Conservation (phyloP, 805 yeast genomes). For the Wickerhamomyces mucosus region DNA sequence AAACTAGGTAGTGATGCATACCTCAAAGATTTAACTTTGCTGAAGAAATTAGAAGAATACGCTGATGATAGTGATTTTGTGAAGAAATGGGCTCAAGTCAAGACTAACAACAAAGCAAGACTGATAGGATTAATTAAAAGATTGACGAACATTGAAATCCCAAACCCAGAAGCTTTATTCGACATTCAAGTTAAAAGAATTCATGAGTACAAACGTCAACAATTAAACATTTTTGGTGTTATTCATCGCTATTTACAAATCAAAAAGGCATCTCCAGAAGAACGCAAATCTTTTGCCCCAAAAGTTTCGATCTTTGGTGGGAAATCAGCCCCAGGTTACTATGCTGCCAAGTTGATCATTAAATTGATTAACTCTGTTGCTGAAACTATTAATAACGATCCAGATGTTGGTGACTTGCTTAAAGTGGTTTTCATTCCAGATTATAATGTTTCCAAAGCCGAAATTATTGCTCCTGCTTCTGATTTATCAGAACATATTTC, state of each 20-base stretch:
- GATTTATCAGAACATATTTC: conserved; percentile 91
- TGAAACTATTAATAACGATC: conserved; percentile 70
- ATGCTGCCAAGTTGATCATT: conserved; percentile 87
- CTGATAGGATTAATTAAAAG: conserved; percentile 59
- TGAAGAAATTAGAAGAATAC: conserved; percentile 58
- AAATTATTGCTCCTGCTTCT: conserved; percentile 80
- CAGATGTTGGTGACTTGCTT: conserved; percentile 62
- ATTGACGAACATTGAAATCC: conserved; percentile 45
- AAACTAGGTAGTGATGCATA: conserved; percentile 63
- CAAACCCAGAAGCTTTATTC: conserved; percentile 66
- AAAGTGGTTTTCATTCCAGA: conserved; percentile 88
- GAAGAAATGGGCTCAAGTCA: conserved; percentile 60
- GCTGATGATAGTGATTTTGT: conserved; percentile 64
- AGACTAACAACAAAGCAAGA: conserved; percentile 56
- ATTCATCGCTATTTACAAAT: conserved; percentile 74
- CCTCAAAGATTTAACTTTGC: conserved; percentile 55
- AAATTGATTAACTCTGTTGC: conserved; percentile 78
- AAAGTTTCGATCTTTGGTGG: conserved; percentile 86
- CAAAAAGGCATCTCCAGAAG: conserved; percentile 55
- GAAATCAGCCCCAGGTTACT: conserved; percentile 96
- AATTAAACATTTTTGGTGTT: conserved; percentile 82
- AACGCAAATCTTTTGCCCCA: conserved; percentile 55
- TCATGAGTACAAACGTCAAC: conserved; percentile 95
- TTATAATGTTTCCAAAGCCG: conserved; percentile 91
- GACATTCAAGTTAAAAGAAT: conserved; percentile 92